Percentiles rank a stretch among this genome's conserved stretches.
Evolutionary conservation across 2,329 filamentous ascomycete species (phyloP).

Genomic region (Colletotrichum viniferum): DNA sequence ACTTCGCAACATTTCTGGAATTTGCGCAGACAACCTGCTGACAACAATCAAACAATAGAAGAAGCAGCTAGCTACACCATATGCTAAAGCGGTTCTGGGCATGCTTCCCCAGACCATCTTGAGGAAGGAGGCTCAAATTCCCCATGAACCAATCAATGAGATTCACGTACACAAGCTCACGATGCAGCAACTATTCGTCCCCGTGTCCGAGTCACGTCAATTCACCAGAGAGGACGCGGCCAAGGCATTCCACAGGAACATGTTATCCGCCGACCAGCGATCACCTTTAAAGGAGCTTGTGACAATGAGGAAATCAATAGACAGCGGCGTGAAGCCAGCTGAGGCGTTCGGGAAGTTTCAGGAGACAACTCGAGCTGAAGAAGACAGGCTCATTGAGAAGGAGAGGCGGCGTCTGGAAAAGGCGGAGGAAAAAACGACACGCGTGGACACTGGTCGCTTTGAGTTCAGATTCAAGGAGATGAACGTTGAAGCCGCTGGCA

Average conservation of each 20-base stretch:
- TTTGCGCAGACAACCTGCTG: conserved; percentile 19
- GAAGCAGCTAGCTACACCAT: conserved; percentile 77
- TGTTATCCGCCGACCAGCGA: conserved; percentile 65
- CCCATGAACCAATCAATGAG: conserved; percentile 68
- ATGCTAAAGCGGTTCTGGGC: conserved; percentile 73
- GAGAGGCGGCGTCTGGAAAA: conserved; percentile 35
- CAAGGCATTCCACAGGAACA: conserved; percentile 63
- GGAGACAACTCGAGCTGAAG: conserved; percentile 45
- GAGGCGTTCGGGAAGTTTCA: conserved; percentile 47
- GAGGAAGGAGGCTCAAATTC: conserved; percentile 27
- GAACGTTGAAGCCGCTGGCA: conserved; percentile 61
- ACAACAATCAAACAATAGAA: conserved; percentile 55
- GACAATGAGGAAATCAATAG: conserved; percentile 53
- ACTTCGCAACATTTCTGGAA: not conserved
- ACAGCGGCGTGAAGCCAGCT: conserved; percentile 36
- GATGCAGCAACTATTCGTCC: conserved; percentile 68
- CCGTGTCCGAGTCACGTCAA: conserved; percentile 65
- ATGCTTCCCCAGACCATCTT: conserved; percentile 80
- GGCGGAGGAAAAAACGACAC: conserved; percentile 45
- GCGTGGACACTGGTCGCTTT: conserved; percentile 56
- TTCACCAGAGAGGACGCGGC: conserved; percentile 71
- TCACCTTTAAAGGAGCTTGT: conserved; percentile 69
- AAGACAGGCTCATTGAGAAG: conserved; percentile 40
- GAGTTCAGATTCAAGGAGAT: conserved; percentile 68
- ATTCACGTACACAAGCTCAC: conserved; percentile 66